phyloP scores from a whole-genome alignment of 352 stramenopile species.

The Phytophthora syringae region DNA sequence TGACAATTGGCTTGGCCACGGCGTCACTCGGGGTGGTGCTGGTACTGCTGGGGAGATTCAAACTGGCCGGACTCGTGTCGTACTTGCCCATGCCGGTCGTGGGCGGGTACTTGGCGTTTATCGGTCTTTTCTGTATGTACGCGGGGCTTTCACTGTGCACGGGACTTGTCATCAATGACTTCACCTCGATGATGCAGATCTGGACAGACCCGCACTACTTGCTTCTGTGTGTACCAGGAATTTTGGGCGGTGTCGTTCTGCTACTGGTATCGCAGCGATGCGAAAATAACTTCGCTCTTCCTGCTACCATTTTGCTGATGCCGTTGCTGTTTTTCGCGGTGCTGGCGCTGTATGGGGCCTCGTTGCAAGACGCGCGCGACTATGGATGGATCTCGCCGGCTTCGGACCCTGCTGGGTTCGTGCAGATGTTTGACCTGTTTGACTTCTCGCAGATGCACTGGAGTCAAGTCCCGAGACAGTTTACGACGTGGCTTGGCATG shows the following conservation, averaged over 20 bases:
- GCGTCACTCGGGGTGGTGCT: slow-evolving; percentile 92
- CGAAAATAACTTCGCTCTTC: slow-evolving; percentile 77
- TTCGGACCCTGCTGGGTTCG: slow-evolving; percentile 61
- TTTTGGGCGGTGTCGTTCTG: slow-evolving; percentile 84
- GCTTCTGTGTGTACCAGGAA: slow-evolving; percentile 84
- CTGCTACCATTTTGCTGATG: slow-evolving; percentile 88
- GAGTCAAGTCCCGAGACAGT: slow-evolving; percentile 86
- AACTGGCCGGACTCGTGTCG: slow-evolving; percentile 95
- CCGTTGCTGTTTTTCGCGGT: slow-evolving; percentile 92
- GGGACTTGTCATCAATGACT: slow-evolving; percentile 89
- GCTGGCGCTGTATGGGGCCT: slow-evolving; percentile 78
- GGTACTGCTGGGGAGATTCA: slow-evolving; percentile 94
- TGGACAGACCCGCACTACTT: slow-evolving; percentile 60
- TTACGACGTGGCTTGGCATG: slow-evolving; percentile 95
- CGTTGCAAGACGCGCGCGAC: slow-evolving; percentile 91
- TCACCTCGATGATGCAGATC: slow-evolving; percentile 82
- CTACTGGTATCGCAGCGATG: slow-evolving; percentile 86
- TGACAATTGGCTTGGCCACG: slow-evolving; percentile 93
- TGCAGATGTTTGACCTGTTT: slow-evolving; percentile 89
- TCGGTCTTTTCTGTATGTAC: slow-evolving; percentile 96
- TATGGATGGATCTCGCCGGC: slow-evolving; percentile 91
- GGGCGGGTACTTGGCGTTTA: slow-evolving; percentile 97
- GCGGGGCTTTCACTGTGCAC: slow-evolving; percentile 93
- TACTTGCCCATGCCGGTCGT: slow-evolving; percentile 98
- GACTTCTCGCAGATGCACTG: slow-evolving; percentile 93